phyloP scores from a whole-genome alignment of 495 filamentous ascomycete genomes.

The Pyrenula aspistea region DNA sequence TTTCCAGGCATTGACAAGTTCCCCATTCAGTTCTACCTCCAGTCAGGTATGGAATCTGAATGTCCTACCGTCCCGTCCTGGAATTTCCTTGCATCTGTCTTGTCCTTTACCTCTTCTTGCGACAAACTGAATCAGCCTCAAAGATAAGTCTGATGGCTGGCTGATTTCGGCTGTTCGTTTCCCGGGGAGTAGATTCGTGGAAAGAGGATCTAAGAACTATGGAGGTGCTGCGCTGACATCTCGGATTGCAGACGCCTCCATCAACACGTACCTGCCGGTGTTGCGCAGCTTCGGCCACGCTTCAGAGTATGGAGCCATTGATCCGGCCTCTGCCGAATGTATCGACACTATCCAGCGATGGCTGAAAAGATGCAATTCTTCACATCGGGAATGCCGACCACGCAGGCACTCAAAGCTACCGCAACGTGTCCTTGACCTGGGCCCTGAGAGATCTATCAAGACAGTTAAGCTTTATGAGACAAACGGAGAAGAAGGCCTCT shows the following conservation, averaged over 20 bases:
- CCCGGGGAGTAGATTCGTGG: too few relatives aligned
- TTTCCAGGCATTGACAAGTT: background rate
- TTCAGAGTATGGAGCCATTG: background rate
- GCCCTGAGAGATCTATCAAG: background rate
- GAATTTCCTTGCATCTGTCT: too few relatives aligned
- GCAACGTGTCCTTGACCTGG: background rate
- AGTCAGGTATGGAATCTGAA: background rate
- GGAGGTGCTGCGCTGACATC: too few relatives aligned
- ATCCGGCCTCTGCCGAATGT: background rate
- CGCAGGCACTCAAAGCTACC: background rate
- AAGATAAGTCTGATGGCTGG: too few relatives aligned
- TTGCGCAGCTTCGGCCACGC: background rate
- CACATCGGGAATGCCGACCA: background rate
- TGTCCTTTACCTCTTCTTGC: too few relatives aligned
- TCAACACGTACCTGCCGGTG: background rate
- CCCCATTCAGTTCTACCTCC: background rate
- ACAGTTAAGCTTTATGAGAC: background rate
- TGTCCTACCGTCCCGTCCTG: too few relatives aligned
- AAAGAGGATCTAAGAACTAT: too few relatives aligned
- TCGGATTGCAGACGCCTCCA: background rate
- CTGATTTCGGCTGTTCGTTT: too few relatives aligned
- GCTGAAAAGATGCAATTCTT: background rate
- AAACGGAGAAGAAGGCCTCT: background rate
- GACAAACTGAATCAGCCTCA: too few relatives aligned
- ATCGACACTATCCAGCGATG: background rate